Evolutionary conservation across 192 early-diverging fungal species (phyloP).

Genomic region (Umbelopsis sp.): DNA sequence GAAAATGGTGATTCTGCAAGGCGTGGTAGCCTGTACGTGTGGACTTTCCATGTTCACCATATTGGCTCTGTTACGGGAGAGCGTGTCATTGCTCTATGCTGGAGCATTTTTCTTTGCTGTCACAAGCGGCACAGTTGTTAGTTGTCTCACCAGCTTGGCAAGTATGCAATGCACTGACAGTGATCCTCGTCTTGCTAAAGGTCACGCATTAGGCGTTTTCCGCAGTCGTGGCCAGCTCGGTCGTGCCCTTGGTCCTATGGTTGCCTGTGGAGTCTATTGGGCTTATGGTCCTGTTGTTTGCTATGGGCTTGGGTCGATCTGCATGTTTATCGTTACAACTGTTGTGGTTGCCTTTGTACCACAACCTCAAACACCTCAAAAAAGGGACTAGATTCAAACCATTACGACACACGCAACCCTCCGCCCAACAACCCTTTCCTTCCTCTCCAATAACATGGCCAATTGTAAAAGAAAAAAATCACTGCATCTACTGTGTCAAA

Average conservation of each 20-base stretch:
- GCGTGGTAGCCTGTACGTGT: slow-evolving; percentile 67
- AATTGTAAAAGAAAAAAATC: neutral
- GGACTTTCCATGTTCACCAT: slow-evolving; percentile 65
- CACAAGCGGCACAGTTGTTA: slow-evolving; percentile 95
- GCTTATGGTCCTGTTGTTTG: slow-evolving; percentile 62
- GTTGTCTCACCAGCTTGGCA: slow-evolving; percentile 80
- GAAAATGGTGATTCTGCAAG: slow-evolving; percentile 74
- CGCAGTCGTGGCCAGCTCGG: slow-evolving; percentile 90
- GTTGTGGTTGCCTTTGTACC: neutral
- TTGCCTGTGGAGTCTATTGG: slow-evolving; percentile 89
- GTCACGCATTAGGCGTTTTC: slow-evolving; percentile 82
- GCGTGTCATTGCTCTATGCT: slow-evolving; percentile 38
- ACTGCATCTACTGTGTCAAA: neutral
- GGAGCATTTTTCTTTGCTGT: slow-evolving; percentile 87
- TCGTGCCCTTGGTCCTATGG: slow-evolving; percentile 83
- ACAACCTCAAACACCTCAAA: neutral
- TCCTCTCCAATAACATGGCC: neutral
- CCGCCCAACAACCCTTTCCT: neutral
- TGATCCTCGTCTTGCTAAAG: slow-evolving; percentile 48
- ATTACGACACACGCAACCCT: neutral
- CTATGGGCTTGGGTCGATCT: slow-evolving; percentile 60
- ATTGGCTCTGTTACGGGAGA: slow-evolving; percentile 29
- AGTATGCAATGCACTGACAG: slow-evolving; percentile 57
- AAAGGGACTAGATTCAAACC: neutral
- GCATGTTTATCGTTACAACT: slow-evolving; percentile 35